Conservation (phyloP, 2,329 filamentous ascomycete genomes). For the Alternaria brassicae region DNA sequence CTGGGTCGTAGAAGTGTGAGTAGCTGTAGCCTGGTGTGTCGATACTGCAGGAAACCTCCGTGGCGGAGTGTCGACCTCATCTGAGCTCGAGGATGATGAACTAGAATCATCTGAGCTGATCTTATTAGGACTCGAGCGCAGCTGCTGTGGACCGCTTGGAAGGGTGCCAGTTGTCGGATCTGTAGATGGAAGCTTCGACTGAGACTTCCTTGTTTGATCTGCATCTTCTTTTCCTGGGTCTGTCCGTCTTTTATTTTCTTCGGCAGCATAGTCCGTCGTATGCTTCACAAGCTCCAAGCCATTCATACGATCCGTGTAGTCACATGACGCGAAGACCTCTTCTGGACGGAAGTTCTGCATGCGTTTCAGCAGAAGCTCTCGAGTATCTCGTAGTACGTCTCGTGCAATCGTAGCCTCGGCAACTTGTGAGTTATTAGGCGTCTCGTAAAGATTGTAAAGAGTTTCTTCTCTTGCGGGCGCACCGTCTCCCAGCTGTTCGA, state of each 20-base stretch:
- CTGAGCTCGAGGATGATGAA: neutral
- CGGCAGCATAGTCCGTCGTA: neutral
- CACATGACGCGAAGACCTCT: neutral
- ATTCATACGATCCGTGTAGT: neutral
- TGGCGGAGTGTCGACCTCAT: neutral
- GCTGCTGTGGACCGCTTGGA: neutral
- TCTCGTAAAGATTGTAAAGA: neutral
- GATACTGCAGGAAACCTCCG: neutral
- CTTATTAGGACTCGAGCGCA: neutral
- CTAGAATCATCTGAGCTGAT: neutral
- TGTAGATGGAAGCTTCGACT: neutral
- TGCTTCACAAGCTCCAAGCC: neutral
- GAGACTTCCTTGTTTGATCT: neutral
- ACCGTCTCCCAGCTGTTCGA: neutral
- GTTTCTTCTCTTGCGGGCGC: neutral
- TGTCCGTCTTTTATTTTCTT: neutral
- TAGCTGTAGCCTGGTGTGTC: neutral
- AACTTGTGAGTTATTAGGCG: neutral
- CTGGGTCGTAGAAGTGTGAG: neutral
- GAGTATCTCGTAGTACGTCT: neutral
- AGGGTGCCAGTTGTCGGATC: neutral
- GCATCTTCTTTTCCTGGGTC: neutral
- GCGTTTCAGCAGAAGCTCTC: neutral
- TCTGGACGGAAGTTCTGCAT: neutral
- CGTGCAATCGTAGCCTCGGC: neutral